Conservation (phyloP, 805 yeast species). For the Hanseniaspora singularis region DNA sequence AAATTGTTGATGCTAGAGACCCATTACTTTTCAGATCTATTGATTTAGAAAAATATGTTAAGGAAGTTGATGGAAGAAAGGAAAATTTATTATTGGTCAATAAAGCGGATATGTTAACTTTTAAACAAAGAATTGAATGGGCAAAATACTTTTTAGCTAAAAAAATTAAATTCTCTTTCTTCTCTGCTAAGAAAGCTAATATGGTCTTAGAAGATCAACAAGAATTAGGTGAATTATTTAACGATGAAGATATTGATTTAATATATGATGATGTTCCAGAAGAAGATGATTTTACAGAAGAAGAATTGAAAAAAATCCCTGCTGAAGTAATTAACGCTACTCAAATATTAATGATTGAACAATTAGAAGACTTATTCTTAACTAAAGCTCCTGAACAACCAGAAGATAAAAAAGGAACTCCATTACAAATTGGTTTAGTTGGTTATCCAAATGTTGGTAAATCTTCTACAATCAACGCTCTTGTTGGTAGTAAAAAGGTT, state of each 20-base stretch:
- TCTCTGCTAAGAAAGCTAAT: slow-evolving; percentile 81
- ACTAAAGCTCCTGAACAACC: slow-evolving; percentile 59
- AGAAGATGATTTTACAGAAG: slow-evolving; percentile 24
- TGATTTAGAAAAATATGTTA: slow-evolving; percentile 75
- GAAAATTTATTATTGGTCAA: slow-evolving; percentile 74
- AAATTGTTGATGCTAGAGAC: slow-evolving; percentile 94
- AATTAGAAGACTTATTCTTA: slow-evolving; percentile 70
- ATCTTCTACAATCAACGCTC: slow-evolving; percentile 94
- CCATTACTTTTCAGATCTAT: slow-evolving; percentile 81
- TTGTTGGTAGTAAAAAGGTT: slow-evolving; percentile 94
- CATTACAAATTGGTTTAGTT: slow-evolving; percentile 79
- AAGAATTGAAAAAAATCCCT: slow-evolving; percentile 24
- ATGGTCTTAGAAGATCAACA: slow-evolving; percentile 56
- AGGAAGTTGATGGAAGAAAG: slow-evolving; percentile 63
- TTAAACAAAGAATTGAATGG: slow-evolving; percentile 72
- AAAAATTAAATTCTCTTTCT: slow-evolving; percentile 75
- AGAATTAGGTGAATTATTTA: slow-evolving; percentile 25
- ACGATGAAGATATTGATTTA: slow-evolving; percentile 17
- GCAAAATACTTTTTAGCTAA: slow-evolving; percentile 63
- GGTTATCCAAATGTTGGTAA: slow-evolving; percentile 97
- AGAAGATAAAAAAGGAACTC: slow-evolving; percentile 46
- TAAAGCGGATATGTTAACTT: slow-evolving; percentile 79
- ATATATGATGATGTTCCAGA: slow-evolving; percentile 26
- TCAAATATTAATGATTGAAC: slow-evolving; percentile 66
- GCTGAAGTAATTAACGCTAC: slow-evolving; percentile 38